Percentiles rank a stretch among this genome's conserved stretches.
phyloP scores from a whole-genome alignment of 208 protist genomes.

The Trypanosoma lewisi region DNA sequence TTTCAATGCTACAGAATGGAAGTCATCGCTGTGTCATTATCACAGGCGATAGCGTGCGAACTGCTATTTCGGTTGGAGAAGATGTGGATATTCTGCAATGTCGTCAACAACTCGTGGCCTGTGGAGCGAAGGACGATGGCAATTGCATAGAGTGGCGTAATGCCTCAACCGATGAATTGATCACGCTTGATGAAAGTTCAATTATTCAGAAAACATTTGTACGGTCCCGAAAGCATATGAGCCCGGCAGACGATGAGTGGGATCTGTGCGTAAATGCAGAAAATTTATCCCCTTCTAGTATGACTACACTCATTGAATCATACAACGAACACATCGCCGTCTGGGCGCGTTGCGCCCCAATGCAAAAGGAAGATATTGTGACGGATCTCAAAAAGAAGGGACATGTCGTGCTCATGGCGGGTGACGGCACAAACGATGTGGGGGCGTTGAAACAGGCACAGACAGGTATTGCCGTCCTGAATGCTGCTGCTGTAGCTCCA shows the following conservation, averaged over 20 bases:
- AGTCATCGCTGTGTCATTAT: slow-evolving; percentile 95
- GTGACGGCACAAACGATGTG: slow-evolving; percentile 98
- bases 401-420: slow-evolving; percentile 91
- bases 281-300: slow-evolving; percentile 29
- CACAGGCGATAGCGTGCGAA: slow-evolving; percentile 98
- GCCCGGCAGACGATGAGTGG: slow-evolving; percentile 54
- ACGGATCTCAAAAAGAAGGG: slow-evolving; percentile 81
- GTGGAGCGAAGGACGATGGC: slow-evolving; percentile 20
- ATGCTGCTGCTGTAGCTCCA: slow-evolving; percentile 68
- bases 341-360: slow-evolving; percentile 89
- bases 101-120: slow-evolving; percentile 62
- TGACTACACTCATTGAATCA: slow-evolving; percentile 48
- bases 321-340: slow-evolving; percentile 85
- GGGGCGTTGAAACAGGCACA: slow-evolving; percentile 99
- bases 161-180: slow-evolving; percentile 40
- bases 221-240: slow-evolving; percentile 32
- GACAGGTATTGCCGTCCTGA: slow-evolving; percentile 96
- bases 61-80: slow-evolving; percentile 95
- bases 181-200: slow-evolving; percentile 12
- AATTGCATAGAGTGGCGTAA: slow-evolving; percentile 63
- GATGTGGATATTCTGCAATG: slow-evolving; percentile 86
- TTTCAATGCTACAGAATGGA: slow-evolving; percentile 77
- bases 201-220: slow-evolving; percentile 66
- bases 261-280: slow-evolving; percentile 88
- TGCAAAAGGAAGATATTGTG: slow-evolving; percentile 90